phyloP scores from a whole-genome alignment of 2,329 filamentous ascomycete genomes.

The Metarhizium humberi region DNA sequence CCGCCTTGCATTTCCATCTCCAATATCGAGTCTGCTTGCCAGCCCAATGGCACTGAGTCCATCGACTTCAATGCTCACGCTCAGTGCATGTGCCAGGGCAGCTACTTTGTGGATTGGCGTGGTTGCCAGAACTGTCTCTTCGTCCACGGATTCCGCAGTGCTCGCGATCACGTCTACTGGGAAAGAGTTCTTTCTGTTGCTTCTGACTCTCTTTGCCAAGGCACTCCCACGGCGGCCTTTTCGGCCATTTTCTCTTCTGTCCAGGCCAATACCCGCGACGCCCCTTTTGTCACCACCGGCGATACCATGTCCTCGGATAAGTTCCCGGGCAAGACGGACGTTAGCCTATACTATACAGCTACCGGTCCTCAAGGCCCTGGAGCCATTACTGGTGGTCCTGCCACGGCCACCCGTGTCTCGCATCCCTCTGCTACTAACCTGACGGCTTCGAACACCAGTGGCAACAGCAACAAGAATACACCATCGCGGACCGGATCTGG shows the following conservation, averaged over 20 bases:
- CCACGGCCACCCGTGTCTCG: conserved; percentile 19
- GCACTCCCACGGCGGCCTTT: conserved; percentile 27
- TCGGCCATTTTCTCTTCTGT: conserved; percentile 22
- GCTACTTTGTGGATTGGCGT: conserved; percentile 32
- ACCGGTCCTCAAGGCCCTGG: conserved; percentile 28
- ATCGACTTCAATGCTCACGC: conserved; percentile 18
- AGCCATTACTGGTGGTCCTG: conserved; percentile 30
- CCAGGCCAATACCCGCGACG: conserved; percentile 13
- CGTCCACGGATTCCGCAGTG: conserved; percentile 29
- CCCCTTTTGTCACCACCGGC: conserved; percentile 17
- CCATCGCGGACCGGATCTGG: background rate
- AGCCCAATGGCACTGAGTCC: conserved; percentile 17
- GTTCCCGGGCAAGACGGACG: conserved; percentile 26
- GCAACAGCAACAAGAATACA: background rate
- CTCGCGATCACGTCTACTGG: conserved; percentile 24
- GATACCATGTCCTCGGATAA: conserved; percentile 22
- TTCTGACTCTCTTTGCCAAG: conserved; percentile 25
- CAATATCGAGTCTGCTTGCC: conserved; percentile 20
- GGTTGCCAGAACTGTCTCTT: conserved; percentile 31
- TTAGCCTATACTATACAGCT: conserved; percentile 33
- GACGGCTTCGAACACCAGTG: conserved; percentile 6
- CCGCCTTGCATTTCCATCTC: conserved; percentile 21
- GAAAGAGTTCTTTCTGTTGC: conserved; percentile 24
- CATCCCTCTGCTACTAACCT: conserved; percentile 11
- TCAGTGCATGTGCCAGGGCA: conserved; percentile 32